These are phyloP conservation scores for Leccinum insigne DNA, from an alignment of 1,284 basidiomycete species.

Conservation along the genomic window DNA sequence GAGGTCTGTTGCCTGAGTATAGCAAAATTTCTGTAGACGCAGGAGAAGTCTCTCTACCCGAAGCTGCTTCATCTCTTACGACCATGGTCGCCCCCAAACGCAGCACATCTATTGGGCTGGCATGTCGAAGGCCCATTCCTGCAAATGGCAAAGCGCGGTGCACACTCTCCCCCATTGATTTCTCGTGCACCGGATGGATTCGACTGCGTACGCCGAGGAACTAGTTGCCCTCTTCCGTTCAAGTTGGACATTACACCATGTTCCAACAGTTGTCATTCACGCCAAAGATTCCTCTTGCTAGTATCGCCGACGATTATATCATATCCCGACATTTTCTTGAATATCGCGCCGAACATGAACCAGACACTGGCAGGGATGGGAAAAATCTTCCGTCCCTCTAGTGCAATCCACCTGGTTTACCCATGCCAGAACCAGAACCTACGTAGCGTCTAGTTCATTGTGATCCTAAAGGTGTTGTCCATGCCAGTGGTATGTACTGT, in stretches of 20 bases:
- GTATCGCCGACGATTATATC: conserved; percentile 84
- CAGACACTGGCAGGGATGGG: conserved; percentile 44
- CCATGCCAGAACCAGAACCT: conserved; percentile 60
- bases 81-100: conserved; percentile 58
- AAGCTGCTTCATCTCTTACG: conserved; percentile 62
- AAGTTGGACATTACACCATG: conserved; percentile 80
- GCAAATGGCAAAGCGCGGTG: conserved; percentile 75
- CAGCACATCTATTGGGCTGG: conserved; percentile 80
- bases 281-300: conserved; percentile 81
- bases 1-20: background rate
- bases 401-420: conserved; percentile 76
- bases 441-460: conserved; percentile 78
- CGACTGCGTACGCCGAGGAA: conserved; percentile 56
- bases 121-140: conserved; percentile 92
- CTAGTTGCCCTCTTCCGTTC: conserved; percentile 65
- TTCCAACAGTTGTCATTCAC: conserved; percentile 86
- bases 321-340: conserved; percentile 68
- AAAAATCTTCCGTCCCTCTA: conserved; percentile 60
- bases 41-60: conserved; percentile 71
- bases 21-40: conserved; percentile 49
- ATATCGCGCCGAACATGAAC: conserved; percentile 48
- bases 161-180: conserved; percentile 73
- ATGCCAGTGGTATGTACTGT: conserved; percentile 50
- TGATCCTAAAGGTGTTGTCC: conserved; percentile 75
- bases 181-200: conserved; percentile 48